Base-by-base conservation (phyloP, 495 filamentous ascomycete species). In the Oleoguttula mirabilis region DNA sequence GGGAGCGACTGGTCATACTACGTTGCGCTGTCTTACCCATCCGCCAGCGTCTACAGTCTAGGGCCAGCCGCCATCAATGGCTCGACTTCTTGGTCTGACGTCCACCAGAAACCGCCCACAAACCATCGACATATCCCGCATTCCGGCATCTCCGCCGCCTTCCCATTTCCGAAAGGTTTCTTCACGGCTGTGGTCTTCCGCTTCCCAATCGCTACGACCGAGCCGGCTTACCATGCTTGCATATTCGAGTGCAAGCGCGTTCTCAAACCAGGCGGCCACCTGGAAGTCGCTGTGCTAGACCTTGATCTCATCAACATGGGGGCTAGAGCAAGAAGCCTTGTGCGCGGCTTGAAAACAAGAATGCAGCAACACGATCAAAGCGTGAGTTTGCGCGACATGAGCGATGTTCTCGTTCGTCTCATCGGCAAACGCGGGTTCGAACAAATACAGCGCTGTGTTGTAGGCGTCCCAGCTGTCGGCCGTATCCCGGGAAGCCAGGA, bases 1-100 rank as follows among this genome's bases (percentile, higher is more conserved):
- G 83, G 80, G 35, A 84, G 69, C 50, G 92, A 99, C 59, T 99
- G 92, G 92, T 94, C 88, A 3, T 96, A 92, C 63, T 98, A 94
- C 59, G 88, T 83, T 36, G 85, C 90, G 11, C 71, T 94, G 57
- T 92, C 87, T 2, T 96, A 98, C 50, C 83, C 84, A 0, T 71
- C 71, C 21, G 82, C 84, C 0, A 81, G 78, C 15, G 79, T 98
- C 44, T 94, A 93, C 68, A 92, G 84, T 55, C 70, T 88, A 22
- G 80, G 75, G 10, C 72, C 74, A 6, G 70, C 67, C 57, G 58
- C 64, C 15, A 32, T 33, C 21, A 65, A 56, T 41, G 59, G 59
- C 15, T 58, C 58, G 65, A 70, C 24, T 67, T 34, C 48, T 7
- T 55, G 71, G 41, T 70, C 49, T 5, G 43, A 33, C 21, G 21